These are phyloP conservation scores for Tuber borchii DNA, from an alignment of 495 filamentous ascomycete genomes.

Conservation along the genomic window DNA sequence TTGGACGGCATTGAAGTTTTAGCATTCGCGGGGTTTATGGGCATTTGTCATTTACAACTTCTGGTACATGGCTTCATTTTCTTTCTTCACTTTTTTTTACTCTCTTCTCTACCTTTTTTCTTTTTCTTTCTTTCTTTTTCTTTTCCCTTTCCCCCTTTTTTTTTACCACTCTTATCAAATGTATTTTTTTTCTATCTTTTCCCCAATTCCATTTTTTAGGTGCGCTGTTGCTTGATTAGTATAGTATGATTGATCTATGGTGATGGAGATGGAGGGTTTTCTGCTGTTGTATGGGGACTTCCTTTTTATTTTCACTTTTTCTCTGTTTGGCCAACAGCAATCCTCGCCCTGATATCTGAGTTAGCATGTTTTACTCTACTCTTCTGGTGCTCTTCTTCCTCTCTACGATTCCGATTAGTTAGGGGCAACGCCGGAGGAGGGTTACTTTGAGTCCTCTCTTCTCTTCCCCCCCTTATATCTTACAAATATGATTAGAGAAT, in stretches of 20 bases:
- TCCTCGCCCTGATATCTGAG: not conserved
- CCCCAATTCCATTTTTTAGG: not conserved
- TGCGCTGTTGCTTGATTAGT: not conserved
- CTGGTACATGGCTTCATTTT: constrained; percentile 29
- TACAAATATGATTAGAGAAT: not conserved
- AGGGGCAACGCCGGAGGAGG: not conserved
- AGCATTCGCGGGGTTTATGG: constrained; percentile 32
- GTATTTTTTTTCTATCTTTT: constrained; percentile 12
- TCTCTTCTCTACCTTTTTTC: constrained; percentile 17
- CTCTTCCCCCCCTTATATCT: not conserved
- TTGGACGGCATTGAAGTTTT: constrained; percentile 16
- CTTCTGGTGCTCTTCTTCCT: not conserved
- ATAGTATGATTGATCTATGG: not conserved
- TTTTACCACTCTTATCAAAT: constrained; percentile 19
- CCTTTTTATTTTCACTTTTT: not conserved
- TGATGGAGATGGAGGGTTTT: not conserved
- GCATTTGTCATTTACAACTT: constrained; percentile 30
- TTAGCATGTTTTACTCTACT: not conserved
- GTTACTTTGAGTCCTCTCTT: not conserved
- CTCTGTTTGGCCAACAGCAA: not conserved
- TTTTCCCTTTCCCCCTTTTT: constrained; percentile 16
- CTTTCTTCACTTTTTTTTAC: not conserved
- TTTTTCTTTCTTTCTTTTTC: constrained; percentile 3
- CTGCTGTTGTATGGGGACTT: not conserved
- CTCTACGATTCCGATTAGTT: not conserved